Evolutionary conservation across 495 filamentous ascomycete genomes (phyloP).

Genomic region (Penicillium pulvis): DNA sequence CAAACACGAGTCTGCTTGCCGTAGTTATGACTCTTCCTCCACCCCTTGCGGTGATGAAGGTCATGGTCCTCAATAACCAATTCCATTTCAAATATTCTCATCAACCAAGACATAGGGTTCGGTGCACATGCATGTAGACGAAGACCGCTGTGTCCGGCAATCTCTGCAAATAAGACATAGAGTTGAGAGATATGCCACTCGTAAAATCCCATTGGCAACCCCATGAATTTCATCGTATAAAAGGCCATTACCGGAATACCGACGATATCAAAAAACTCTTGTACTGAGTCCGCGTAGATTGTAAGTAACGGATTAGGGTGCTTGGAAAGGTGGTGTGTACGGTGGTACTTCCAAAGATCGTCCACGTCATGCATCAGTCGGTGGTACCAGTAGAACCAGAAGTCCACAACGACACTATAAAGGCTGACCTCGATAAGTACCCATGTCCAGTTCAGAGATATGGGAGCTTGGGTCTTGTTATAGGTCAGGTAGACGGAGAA

Average conservation of each 20-base stretch:
- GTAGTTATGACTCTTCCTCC: slow-evolving; percentile 42
- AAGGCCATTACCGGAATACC: slow-evolving; percentile 34
- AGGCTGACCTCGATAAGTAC: slow-evolving; percentile 35
- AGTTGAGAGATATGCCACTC: slow-evolving; percentile 42
- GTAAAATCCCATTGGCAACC: slow-evolving; percentile 39
- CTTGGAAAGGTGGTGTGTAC: slow-evolving; percentile 43
- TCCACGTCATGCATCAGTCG: slow-evolving; percentile 33
- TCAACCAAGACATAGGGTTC: slow-evolving; percentile 31
- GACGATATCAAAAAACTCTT: slow-evolving; percentile 42
- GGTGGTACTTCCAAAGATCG: slow-evolving; percentile 39
- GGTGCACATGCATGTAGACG: slow-evolving; percentile 28
- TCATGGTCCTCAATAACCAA: slow-evolving; percentile 45
- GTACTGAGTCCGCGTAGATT: slow-evolving; percentile 37
- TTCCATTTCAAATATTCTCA: slow-evolving; percentile 28
- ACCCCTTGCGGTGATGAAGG: slow-evolving; percentile 41
- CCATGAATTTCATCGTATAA: slow-evolving; percentile 29
- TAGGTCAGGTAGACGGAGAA: slow-evolving; percentile 23
- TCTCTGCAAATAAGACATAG: slow-evolving; percentile 37
- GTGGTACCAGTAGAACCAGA: slow-evolving; percentile 43
- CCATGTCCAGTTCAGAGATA: slow-evolving; percentile 49
- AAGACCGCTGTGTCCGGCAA: slow-evolving; percentile 39
- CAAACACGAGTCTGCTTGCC: slow-evolving; percentile 42
- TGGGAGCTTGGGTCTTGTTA: slow-evolving; percentile 11
- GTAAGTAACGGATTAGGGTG: slow-evolving; percentile 39
- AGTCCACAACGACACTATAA: slow-evolving; percentile 38